These are phyloP conservation scores for Teratosphaeria destructans DNA, from an alignment of 2,329 filamentous ascomycete species.

Conservation along the genomic window DNA sequence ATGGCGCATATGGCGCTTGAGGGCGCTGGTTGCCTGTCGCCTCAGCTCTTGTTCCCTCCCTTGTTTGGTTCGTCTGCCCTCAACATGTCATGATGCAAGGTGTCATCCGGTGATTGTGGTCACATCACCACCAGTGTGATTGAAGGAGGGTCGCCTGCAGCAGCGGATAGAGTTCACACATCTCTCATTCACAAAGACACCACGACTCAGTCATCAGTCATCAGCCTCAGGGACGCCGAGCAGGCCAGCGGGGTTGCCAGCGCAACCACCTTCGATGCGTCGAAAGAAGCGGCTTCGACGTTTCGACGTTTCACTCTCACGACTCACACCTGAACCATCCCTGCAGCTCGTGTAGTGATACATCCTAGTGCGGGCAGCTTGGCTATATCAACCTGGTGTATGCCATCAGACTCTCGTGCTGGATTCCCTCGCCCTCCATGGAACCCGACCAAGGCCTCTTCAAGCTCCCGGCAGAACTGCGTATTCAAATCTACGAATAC, in stretches of 20 bases:
- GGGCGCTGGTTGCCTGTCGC: neutral
- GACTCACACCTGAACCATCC: neutral
- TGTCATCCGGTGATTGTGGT: neutral
- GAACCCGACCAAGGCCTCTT: neutral
- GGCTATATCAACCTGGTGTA: too few species aligned
- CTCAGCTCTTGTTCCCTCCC: neutral
- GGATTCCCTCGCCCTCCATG: neutral
- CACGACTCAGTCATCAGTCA: neutral
- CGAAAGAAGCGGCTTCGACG: neutral
- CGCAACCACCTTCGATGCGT: neutral
- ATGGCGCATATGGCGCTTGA: constrained; percentile 32
- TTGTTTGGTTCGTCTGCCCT: neutral
- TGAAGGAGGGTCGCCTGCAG: neutral
- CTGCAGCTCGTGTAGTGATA: neutral
- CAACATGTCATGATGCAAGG: neutral
- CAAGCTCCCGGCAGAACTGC: constrained; percentile 4
- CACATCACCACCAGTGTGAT: neutral
- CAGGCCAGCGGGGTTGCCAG: neutral
- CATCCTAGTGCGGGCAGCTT: too few species aligned
- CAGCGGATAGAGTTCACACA: neutral
- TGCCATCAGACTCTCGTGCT: too few species aligned
- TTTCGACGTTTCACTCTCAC: neutral
- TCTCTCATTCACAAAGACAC: neutral
- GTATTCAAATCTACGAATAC: constrained; percentile 4
- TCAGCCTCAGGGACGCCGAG: neutral